Evolutionary conservation across 176 grass and related monocot species (phyloP).

Genomic region (Aegilops umbellulata): DNA sequence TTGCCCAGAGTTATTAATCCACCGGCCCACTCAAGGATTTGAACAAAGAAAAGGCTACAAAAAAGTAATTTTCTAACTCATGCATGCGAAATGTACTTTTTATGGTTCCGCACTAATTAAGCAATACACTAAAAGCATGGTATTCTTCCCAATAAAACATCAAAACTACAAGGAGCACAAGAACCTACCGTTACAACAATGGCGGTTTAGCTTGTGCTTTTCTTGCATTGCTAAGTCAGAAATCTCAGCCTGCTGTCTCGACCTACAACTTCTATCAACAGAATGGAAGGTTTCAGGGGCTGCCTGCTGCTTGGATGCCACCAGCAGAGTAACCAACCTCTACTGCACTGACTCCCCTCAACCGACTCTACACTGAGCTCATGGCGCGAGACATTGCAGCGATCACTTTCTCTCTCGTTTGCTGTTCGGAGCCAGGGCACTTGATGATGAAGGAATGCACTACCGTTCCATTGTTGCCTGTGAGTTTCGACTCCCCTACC

Average conservation of each 20-base stretch:
- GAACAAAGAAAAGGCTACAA: not conserved
- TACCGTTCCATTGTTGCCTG: constrained; percentile 39
- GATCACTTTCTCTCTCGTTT: constrained; percentile 85
- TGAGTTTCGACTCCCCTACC: constrained; percentile 71
- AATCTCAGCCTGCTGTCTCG: constrained; percentile 48
- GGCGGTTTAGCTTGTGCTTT: constrained; percentile 36
- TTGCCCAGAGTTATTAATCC: not conserved
- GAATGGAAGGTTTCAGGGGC: constrained; percentile 26
- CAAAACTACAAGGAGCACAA: constrained; percentile 53
- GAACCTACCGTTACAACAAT: constrained; percentile 48
- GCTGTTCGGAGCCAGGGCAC: constrained; percentile 66
- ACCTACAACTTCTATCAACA: constrained; percentile 63
- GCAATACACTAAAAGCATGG: constrained; percentile 50
- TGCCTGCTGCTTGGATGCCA: constrained; percentile 40
- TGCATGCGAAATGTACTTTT: constrained; percentile 39
- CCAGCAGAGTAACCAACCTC: constrained; percentile 20
- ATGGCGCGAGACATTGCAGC: constrained; percentile 58
- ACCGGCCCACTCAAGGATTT: not conserved
- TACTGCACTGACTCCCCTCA: not conserved
- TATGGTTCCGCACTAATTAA: constrained; percentile 54
- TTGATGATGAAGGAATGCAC: constrained; percentile 86
- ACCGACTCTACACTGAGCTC: constrained; percentile 40
- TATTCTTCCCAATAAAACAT: constrained; percentile 50
- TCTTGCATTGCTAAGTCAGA: constrained; percentile 47
- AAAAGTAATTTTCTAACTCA: constrained; percentile 28